Evolutionary conservation across 2,329 filamentous ascomycete species (phyloP).

Genomic region (Microdochium bolleyi): DNA sequence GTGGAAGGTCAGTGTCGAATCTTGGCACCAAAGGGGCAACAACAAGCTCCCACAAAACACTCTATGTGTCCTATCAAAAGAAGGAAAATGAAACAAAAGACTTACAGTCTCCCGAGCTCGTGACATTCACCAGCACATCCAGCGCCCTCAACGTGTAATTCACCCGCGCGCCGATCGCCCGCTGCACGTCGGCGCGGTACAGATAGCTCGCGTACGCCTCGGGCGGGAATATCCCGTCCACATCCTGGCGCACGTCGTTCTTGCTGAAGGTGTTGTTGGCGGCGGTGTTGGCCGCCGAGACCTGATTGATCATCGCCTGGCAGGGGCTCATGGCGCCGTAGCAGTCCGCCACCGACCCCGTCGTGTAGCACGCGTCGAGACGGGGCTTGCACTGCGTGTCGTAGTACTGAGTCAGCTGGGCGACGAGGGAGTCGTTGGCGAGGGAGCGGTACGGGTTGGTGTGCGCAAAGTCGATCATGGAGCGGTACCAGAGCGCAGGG

Average conservation of each 20-base stretch:
- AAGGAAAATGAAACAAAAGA: constrained; percentile 1
- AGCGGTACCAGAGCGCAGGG: constrained; percentile 12
- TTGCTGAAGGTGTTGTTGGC: constrained; percentile 17
- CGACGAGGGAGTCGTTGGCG: constrained; percentile 23
- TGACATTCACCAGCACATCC: constrained; percentile 4
- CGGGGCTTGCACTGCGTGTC: constrained; percentile 25
- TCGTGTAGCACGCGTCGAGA: constrained; percentile 25
- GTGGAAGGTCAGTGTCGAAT: too few relatives aligned
- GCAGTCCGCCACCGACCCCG: constrained; percentile 21
- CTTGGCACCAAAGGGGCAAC: too few relatives aligned
- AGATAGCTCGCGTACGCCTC: constrained; percentile 13
- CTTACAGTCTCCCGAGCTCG: constrained; percentile 2
- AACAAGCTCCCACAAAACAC: too few relatives aligned
- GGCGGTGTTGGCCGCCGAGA: constrained; percentile 24
- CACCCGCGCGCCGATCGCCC: constrained; percentile 12
- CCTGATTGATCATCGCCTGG: constrained; percentile 12
- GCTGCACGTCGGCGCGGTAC: constrained; percentile 11
- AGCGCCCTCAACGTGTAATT: constrained; percentile 8
- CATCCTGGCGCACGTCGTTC: constrained; percentile 16
- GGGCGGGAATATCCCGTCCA: constrained; percentile 14
- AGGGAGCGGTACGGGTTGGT: constrained; percentile 29
- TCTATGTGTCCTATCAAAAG: constrained; percentile 2
- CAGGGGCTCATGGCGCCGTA: constrained; percentile 23
- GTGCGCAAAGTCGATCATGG: constrained; percentile 19
- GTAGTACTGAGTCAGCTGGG: constrained; percentile 22